A percentile compares a stretch with the other conserved stretches of the same genome.
Evolutionary conservation across 2,329 filamentous ascomycete genomes (phyloP).

Genomic region (Colletotrichum siamense): DNA sequence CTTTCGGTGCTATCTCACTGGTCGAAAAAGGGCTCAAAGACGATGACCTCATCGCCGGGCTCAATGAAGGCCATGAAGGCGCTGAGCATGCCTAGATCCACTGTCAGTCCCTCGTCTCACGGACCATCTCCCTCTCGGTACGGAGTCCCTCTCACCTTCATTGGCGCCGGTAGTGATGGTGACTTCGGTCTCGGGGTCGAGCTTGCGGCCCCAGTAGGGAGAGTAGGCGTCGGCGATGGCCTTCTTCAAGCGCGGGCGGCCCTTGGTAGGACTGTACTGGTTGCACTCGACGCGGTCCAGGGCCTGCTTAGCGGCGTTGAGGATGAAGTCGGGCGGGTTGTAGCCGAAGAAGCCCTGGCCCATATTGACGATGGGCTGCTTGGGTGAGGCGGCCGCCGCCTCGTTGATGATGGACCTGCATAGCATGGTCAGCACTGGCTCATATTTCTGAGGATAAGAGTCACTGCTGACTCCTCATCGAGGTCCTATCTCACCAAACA

Average conservation of each 20-base stretch:
- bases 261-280: conserved; percentile 96
- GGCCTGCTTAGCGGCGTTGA: conserved; percentile 89
- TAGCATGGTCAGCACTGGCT: not conserved
- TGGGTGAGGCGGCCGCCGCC: conserved; percentile 66
- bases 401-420: conserved; percentile 70
- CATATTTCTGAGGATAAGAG: not conserved
- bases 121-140: conserved; percentile 30
- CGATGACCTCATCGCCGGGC: conserved; percentile 91
- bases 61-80: conserved; percentile 99
- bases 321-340: conserved; percentile 89
- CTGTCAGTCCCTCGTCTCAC: not conserved
- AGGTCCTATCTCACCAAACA: conserved; percentile 49
- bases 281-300: conserved; percentile 95
- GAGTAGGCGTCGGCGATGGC: conserved; percentile 93
- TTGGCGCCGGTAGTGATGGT: conserved; percentile 94
- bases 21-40: conserved; percentile 99
- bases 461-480: not conserved
- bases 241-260: conserved; percentile 88
- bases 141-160: conserved; percentile 55
- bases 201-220: conserved; percentile 79
- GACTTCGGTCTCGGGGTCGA: conserved; percentile 91
- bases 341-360: conserved; percentile 84
- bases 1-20: conserved; percentile 60
- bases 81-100: conserved; percentile 78
- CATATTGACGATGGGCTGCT: conserved; percentile 70